phyloP scores from a whole-genome alignment of 2,329 filamentous ascomycete genomes.

The Aspergillus ochraceoroseus region DNA sequence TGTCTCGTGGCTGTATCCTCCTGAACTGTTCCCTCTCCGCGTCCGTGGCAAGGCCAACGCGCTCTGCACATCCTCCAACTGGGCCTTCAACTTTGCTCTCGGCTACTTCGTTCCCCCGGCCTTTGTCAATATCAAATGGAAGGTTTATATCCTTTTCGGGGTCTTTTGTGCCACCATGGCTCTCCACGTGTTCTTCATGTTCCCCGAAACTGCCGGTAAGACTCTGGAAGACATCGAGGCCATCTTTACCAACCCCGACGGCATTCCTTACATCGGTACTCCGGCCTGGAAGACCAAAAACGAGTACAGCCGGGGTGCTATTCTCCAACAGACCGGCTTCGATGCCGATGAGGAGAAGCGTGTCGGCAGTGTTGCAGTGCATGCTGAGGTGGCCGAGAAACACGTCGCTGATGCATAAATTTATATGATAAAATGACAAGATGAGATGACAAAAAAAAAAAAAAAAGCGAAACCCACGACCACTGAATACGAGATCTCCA shows the following conservation, averaged over 20 bases:
- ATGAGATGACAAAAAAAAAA: too few species aligned
- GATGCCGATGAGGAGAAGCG: conserved; percentile 29
- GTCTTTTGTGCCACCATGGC: conserved; percentile 62
- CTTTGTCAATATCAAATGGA: conserved; percentile 53
- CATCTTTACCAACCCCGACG: conserved; percentile 53
- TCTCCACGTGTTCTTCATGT: conserved; percentile 61
- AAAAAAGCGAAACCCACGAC: too few species aligned
- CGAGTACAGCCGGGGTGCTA: conserved; percentile 27
- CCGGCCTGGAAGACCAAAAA: conserved; percentile 39
- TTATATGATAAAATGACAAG: too few species aligned
- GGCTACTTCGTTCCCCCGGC: conserved; percentile 55
- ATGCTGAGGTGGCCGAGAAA: too few species aligned
- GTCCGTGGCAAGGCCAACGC: conserved; percentile 61
- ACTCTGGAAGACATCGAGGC: conserved; percentile 72
- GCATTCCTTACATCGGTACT: conserved; percentile 36
- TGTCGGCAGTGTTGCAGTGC: conserved; percentile 10
- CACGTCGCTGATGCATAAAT: too few species aligned
- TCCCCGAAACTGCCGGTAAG: conserved; percentile 66
- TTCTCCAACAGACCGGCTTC: conserved; percentile 30
- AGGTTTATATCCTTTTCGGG: conserved; percentile 70
- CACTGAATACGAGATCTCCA: too few species aligned
- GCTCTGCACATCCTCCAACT: conserved; percentile 57
- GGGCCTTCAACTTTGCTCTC: conserved; percentile 56
- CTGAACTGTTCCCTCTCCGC: conserved; percentile 59
- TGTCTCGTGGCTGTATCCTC: conserved; percentile 56